Base-by-base conservation (phyloP, 2,329 filamentous ascomycete species). In the Rasamsonia emersonii region DNA sequence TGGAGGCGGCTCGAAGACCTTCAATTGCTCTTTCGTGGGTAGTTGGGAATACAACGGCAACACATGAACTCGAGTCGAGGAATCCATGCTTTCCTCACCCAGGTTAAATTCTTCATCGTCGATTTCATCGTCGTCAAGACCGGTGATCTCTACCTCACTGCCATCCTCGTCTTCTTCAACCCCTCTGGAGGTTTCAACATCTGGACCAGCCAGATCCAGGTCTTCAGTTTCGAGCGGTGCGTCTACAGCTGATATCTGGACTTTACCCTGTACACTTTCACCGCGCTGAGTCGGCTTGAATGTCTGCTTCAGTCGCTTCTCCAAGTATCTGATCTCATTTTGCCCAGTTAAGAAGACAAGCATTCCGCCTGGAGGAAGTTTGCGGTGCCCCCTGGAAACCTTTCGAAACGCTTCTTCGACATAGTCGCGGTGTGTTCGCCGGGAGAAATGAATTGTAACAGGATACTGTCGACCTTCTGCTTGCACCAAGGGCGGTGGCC, bases 311-410 rank as follows among this genome's bases (percentile, higher is more conserved):
- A 98, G 62, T 21, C 73, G 75, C 55, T 86, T 91, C 42, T 79
- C 81, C n/a, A 98, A 68, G 28, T 82, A 74, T 24, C 75, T 69
- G 38, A 98, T 98, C 54, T 98, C 93, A 42, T 86, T 85, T 45
- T 94, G 85, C 0, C 91, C 88, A 0, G 91, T 98, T 32, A 98
- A 62, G 50, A 98, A 98, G 1, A 96, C 86, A 14, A 98, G 71
- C 53, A 98, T 91, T 6, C 83, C 86, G 7, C 91, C 91, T 0
- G 82, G 78, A 2, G 91, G 91, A 5, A 98, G 70, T 54, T 95
- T 94, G 40, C 76, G 77, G 57, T 98, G 91, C 1, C 88, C 91
- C 51, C 79, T 77, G 43, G 77, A 80, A 24, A 98, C 79, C 58
- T 96, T 98, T 32, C 73, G 74, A 54, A 86, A 94, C 9, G 80